Evolutionary conservation across 768 basidiomycete genomes (phyloP), one percentile per base, ranked within the genome.

Genomic region (Podaxis pistillaris): DNA sequence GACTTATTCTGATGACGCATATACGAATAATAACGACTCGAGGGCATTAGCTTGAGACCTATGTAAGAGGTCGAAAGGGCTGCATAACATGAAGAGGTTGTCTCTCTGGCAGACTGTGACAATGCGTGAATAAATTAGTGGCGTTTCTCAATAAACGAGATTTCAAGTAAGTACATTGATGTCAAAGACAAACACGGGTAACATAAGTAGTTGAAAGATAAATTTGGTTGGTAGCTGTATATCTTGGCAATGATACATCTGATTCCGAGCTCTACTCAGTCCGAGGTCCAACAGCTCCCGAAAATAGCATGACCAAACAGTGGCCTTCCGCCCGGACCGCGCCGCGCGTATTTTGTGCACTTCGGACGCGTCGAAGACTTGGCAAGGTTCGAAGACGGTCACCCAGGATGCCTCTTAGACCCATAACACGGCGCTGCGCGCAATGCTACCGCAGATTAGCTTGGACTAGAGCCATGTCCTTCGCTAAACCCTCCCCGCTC

Each of bases 391-490:
- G 2, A 40, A 12, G 54, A 15, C 54, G 33, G 15, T 33, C 9
- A 12, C n/a, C 46, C 36, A 44, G 37, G 53, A 47, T 55, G 53
- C 28, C 30, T 28, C 53, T 62, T 19, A 46, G 53, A 46, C 30
- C 33, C 7, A 5, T 62, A 11, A 37, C 60, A n/a, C 60, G 53
- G 7, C 52, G 26, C 11, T 54, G 30, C n/a, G 19, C 30, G 15
- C 52, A 44, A 49, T 55, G 53, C 53, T 46, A 47, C 33, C 19
- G 53, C 26, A 49, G 30, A 19, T 40, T 62, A 1, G n/a, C 53
- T 11, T 55, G 53, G 41, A 33, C 19, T 6, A 44, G 60, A 19
- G 12, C 60, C n/a, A 44, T 62, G 40, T 62, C 60, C 60, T 62
- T 41, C 12, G 41, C 51, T 19, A 36, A 22, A 11, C 33, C 60